Evolutionary conservation across 306 rosid species (phyloP), one percentile per base, ranked within the genome.

Genomic region (Herpetospermum pedunculosum): DNA sequence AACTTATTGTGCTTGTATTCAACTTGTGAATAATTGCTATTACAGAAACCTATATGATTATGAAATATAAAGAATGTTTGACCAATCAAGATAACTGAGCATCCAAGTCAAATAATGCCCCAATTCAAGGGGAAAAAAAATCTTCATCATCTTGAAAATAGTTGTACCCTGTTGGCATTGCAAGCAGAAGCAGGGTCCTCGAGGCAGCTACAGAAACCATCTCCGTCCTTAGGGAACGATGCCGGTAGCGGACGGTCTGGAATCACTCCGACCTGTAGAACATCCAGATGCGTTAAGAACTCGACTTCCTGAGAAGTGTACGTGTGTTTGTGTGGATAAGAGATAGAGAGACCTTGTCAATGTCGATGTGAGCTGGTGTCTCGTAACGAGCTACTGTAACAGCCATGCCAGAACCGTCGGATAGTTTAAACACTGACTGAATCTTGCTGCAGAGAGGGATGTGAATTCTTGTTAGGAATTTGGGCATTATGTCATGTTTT

Each of bases 381-480:
- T 90, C 97, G 3, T 89, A 93, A 41, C 98, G 97, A 76, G 98
- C 98, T 55, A 90, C 96, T 0, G 98, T 93, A 26, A 93, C 92
- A 74, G 87, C 98, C 85, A 93, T 77, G 77, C 98, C 98, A 1
- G 97, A 93, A 72, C 98, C 97, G 79, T 93, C 98, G 3, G 97
- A 93, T 60, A 93, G 91, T 86, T 87, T 85, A 74, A 91, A 93
- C 75, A 93, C 96, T 7, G 98, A 93, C 77, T 93, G 98, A 78
- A 93, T 93, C 89, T 91, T 93, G 81, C 98, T 91, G 94, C 86
- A 79, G 25, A 69, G 37, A 65, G 58, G 18, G 69, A 75, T 35
- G 68, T 47, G 55, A 48, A 59, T 70, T 72, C 74, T 74, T 75
- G 52, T 83, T 76, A 84, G 75, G 60, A 78, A 76, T 60, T 4